Percentiles rank a stretch among this genome's conserved stretches.
Conservation (phyloP, 1,139 yeast species). For the Sugiyamaella novakii region DNA sequence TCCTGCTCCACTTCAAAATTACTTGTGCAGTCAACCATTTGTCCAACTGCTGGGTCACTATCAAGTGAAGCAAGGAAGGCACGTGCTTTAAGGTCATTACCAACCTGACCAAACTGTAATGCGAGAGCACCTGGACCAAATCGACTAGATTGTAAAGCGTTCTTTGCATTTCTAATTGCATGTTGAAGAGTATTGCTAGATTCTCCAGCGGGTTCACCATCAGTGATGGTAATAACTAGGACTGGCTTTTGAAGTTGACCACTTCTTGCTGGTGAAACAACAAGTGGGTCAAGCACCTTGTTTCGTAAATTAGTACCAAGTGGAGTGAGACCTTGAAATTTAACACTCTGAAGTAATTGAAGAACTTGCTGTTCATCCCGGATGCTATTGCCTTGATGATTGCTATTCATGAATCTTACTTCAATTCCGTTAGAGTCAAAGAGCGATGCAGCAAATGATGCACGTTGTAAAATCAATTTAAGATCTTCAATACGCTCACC, state of each 20-base stretch:
- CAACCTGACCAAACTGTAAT: slow-evolving; percentile 43
- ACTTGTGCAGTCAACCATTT: slow-evolving; percentile 40
- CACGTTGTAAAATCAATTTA: slow-evolving; percentile 38
- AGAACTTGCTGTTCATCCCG: slow-evolving; percentile 35
- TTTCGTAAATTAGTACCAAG: slow-evolving; percentile 37
- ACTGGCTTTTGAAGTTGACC: slow-evolving; percentile 39
- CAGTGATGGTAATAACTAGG: slow-evolving; percentile 39
- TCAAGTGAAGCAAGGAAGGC: slow-evolving; percentile 39
- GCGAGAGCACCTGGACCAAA: slow-evolving; percentile 41
- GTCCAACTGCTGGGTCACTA: slow-evolving; percentile 38
- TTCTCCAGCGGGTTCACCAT: slow-evolving; percentile 44
- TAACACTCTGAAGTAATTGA: slow-evolving; percentile 33
- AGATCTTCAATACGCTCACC: slow-evolving; percentile 44
- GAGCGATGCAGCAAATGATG: slow-evolving; percentile 39
- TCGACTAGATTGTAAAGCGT: slow-evolving; percentile 30
- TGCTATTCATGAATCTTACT: slow-evolving; percentile 40
- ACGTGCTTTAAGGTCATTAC: slow-evolving; percentile 41
- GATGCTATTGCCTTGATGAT: slow-evolving; percentile 36
- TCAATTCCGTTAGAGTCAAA: slow-evolving; percentile 42
- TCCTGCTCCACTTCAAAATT: slow-evolving; percentile 43
- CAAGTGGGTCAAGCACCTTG: slow-evolving; percentile 40
- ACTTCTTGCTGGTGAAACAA: slow-evolving; percentile 35
- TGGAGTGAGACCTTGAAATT: slow-evolving; percentile 41
- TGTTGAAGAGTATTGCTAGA: slow-evolving; percentile 33
- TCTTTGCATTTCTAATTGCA: slow-evolving; percentile 38